Base-by-base conservation (phyloP, 805 yeast species). In the Tetrapisispora taiwanensis region DNA sequence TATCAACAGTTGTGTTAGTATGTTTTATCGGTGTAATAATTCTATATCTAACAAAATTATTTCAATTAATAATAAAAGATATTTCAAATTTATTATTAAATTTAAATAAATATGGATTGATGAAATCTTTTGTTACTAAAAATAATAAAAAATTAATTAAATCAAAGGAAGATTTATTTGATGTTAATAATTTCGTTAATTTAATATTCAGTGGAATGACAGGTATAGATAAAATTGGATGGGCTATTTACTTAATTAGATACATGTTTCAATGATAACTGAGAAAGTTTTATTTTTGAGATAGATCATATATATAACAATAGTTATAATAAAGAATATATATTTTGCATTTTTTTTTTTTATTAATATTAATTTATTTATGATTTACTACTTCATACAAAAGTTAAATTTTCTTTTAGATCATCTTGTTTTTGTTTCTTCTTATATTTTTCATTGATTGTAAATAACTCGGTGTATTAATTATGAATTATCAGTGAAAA, bases 1-100 rank as follows among this genome's bases (percentile, higher is more conserved):
- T 41, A 8, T 20, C 44, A 3, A 44, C 44, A 22, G 17, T 24
- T 13, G 31, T 42, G 7, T 17, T 42, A n/a, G 24, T 42, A 7
- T 42, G 44, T 30, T 35, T 42, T n/a, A 22, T 24, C 6, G 10
- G 36, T 1, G 19, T 42, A 1, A 30, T 36, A 7, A 14, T 42
- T 10, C 13, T 42, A 24, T 22, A 28, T 28, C 3, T 36, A 22
- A 13, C 37, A 12, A 20, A 28, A 30, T 13, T 42, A 22, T 4
- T 42, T 7, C 33, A 24, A 7, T 18, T 36, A 7, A 36, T 42
- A 2, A 28, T 42, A 6, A 37, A 36, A 17, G 40, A 42, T 24
- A 36, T 42, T 12, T 35, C 44, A 5, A 36, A 34, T 18, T 15
- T 32, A 12, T 12, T 41, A 36, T 24, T 34, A 10, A 28, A n/a